A percentile compares a stretch with the other conserved stretches of the same genome.
phyloP scores from a whole-genome alignment of 1,284 basidiomycete species.

The Marasmius fiardii region DNA sequence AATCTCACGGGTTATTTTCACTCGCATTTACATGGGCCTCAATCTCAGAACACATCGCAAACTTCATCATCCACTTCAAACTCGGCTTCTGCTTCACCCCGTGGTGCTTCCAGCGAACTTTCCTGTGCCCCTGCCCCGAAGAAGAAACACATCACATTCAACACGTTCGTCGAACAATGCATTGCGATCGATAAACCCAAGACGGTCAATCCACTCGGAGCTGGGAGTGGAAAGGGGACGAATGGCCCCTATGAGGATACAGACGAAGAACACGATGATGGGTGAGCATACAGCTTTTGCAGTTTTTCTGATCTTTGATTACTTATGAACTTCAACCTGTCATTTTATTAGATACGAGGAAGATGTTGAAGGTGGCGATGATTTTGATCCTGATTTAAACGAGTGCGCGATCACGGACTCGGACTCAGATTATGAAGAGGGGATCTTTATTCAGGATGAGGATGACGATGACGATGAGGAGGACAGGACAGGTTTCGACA shows the following conservation, averaged over 20 bases:
- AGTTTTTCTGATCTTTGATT: background rate
- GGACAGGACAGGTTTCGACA: conserved; percentile 41
- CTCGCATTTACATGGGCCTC: conserved; percentile 8
- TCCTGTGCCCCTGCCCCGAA: conserved; percentile 33
- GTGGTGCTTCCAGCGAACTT: conserved; percentile 21
- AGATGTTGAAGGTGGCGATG: conserved; percentile 50
- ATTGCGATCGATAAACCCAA: conserved; percentile 87
- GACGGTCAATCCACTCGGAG: conserved; percentile 14
- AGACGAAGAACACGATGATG: conserved; percentile 47
- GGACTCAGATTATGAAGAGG: conserved; percentile 13
- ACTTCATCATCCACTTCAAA: conserved; percentile 10
- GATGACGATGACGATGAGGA: conserved; percentile 44
- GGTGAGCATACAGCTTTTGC: conserved; percentile 41
- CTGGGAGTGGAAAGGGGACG: conserved; percentile 12
- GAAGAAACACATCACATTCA: conserved; percentile 91
- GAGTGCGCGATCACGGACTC: conserved; percentile 19
- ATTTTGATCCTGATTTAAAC: conserved; percentile 24
- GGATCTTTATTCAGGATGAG: conserved; percentile 25
- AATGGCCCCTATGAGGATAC: conserved; percentile 4
- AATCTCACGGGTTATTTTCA: conserved; percentile 12
- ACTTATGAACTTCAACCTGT: conserved; percentile 6
- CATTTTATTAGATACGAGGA: conserved; percentile 53
- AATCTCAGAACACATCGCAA: conserved; percentile 11
- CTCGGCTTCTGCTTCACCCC: conserved; percentile 7
- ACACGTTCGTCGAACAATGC: conserved; percentile 96